Evolutionary conservation across 805 yeast species (phyloP), one percentile per base, ranked within the genome.

Genomic region (Candida schatavii): DNA sequence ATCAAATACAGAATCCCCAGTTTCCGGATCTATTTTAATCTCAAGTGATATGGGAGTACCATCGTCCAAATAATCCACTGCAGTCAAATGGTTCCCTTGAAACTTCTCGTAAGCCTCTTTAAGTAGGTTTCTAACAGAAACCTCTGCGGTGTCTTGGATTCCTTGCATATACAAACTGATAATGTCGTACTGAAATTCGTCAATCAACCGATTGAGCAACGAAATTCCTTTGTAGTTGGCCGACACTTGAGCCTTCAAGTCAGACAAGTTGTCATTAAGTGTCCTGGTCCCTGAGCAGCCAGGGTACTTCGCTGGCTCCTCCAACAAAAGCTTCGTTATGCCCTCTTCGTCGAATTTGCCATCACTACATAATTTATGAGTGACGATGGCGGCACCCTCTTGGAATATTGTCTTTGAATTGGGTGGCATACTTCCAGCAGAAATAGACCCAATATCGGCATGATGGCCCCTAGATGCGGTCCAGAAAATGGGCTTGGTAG

Each of bases 361-460:
- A 25, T 72, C 64, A 4, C 46, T 40, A 5, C 89, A 91, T 13
- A 91, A 70, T 45, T 85, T 72, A 57, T 84, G 90, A 1, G 93
- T 82, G 53, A 79, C 76, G 27, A 91, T 88, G 2, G 87, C 79
- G 2, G 96, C 97, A 35, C 97, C 98, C 64, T 90, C 97, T 56
- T 90, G 90, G 72, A 80, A 84, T 31, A 91, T 65, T 45, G 81
- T 81, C 54, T 82, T 87, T 2, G 97, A 88, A 56, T 85, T 81
- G 7, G 97, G 96, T 13, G 97, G 97, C 89, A 90, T 88, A 0
- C 95, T 85, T 1, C 97, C 97, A 0, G 97, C 96, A 27, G 88
- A 65, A 44, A 84, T 78, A 11, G 96, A 95, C 14, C 98, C 97
- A 55, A 91, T 90, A 62, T 90, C 98, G 4, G 97, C 90, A 64